Base-by-base conservation (phyloP, 306 rosid genomes). In the Lathyrus sativus region DNA sequence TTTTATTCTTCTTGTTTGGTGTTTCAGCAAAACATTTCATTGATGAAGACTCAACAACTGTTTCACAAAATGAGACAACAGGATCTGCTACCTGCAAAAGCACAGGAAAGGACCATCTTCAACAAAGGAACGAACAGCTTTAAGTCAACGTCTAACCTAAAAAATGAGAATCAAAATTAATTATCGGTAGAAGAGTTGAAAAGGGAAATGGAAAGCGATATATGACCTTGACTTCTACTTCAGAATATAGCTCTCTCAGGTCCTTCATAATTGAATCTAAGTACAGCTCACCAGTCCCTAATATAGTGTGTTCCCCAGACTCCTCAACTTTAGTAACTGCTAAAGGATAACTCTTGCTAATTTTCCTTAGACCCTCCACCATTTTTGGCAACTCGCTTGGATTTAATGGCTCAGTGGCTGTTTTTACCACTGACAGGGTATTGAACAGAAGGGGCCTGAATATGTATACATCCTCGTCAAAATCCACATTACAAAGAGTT, bases 11-110 rank as follows among this genome's bases (percentile, higher is more conserved):
- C 80, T 90, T 93, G 87, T 93, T 90, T 51, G 96, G 96, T 43
- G 97, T 90, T 83, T 93, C 97, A 57, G 99, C 99, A 84, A 93
- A 93, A 79, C 99, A 93, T 71, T 90, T 93, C 97, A 93, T 93
- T 17, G 99, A 93, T n/a, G 99, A 93, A 56, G 99, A 90, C 78
- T 90, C 99, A 50, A 93, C 95, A 9, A 93, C 97, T 19, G 99
- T 93, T 84, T 93, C 97, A 80, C 99, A 93, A 76, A 93, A 93
- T 44, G 97, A 93, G 78, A 90, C 97, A 33, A 93, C 96, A 49
- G 99, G 99, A 80, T 93, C 99, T 7, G 99, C 99, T 31, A 93
- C 99, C 99, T 90, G 62, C 44, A 82, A 38, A 43, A 71, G 49
- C 54, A 68, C 73, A 71, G 58, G 62, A 78, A 72, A 70, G 61